A percentile compares a stretch with the other conserved stretches of the same genome.
Conservation (phyloP, 352 stramenopile genomes). For the Blastocystis sp. region DNA sequence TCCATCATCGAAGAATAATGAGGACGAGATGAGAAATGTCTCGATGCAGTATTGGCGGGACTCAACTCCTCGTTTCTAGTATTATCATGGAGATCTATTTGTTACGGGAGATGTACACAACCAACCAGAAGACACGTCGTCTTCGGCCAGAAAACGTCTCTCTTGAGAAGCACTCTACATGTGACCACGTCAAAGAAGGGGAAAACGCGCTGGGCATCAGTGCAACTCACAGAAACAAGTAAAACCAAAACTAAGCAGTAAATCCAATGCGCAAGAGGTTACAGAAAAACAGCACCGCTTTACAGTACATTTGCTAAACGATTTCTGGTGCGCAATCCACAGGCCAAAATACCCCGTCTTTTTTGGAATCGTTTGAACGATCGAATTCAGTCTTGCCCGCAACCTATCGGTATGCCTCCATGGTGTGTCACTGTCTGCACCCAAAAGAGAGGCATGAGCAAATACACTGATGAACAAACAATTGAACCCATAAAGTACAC, state of each 20-base stretch:
- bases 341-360: background rate
- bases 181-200: no score
- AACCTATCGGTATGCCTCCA: background rate
- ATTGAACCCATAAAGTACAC: constrained; percentile 7
- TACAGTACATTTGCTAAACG: background rate
- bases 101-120: no score
- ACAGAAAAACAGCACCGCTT: background rate
- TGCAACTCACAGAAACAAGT: background rate
- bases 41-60: no score
- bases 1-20: no score
- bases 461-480: constrained; percentile 25
- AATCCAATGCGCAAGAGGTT: background rate
- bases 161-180: no score
- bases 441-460: no score
- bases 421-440: no score
- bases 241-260: background rate
- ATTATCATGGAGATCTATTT: no score
- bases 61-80: no score
- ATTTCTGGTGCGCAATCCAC: background rate
- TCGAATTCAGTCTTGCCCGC: background rate
- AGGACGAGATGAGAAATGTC: no score
- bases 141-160: no score
- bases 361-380: constrained; percentile 3
- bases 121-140: no score
- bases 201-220: background rate